Evolutionary conservation across 1,284 basidiomycete species (phyloP), one percentile per base, ranked within the genome.

Genomic region (Ganoderma lingzhi): DNA sequence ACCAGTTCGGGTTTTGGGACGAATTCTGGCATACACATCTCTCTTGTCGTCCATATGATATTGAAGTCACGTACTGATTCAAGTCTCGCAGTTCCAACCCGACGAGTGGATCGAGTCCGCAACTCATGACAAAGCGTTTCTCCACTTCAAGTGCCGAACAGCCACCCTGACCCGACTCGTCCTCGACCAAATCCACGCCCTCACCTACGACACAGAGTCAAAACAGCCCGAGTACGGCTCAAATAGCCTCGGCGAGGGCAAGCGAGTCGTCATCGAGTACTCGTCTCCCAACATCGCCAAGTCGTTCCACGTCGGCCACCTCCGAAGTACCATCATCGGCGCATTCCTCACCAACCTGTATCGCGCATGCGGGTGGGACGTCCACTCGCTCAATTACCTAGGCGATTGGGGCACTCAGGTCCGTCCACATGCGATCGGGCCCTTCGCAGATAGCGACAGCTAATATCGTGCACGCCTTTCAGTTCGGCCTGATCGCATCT

Each of bases 241-340:
- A 2, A 94, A 94, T 78, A 83, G 84, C 17, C 86, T 86, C n/a
- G 95, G 94, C 4, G 83, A 86, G 64, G 95, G 95, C 55, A 96
- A 97, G 83, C 93, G 89, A 67, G 81, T 93, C 72, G 80, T 96
- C 73, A 86, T 95, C 76, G 93, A 99, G 81, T 99, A 97, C 82
- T 98, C 96, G 0, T 96, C 94, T 5, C 97, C 97, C 23, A 99
- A 99, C 81, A 99, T 99, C 78, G 97, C 98, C 48, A 99, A 99
- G 81, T 94, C 94, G 6, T 99, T 99, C 89, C 97, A 99, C 78
- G 97, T 98, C 67, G 98, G 98, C 19, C 97, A 99, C 81, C 84
- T 99, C 72, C 90, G 98, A 65, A 96, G 94, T 73, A 99, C 98
- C 30, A 99, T 99, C 81, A 98, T 99, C 78, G 98, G 98, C 48